These are phyloP conservation scores for Paramecium pentaurelia DNA, from an alignment of 73 alveolate species.

Conservation along the genomic window DNA sequence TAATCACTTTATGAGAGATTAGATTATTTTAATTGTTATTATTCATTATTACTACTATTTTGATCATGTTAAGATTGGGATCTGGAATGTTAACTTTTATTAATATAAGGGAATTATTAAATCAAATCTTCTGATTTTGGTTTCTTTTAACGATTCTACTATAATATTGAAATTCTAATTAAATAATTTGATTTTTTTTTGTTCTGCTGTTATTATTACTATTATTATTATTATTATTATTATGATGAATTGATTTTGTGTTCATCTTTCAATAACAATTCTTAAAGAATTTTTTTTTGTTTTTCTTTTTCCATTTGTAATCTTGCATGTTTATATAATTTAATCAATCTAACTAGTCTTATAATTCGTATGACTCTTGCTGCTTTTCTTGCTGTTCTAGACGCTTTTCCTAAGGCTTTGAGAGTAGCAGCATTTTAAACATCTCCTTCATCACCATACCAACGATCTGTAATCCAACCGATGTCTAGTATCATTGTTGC, in stretches of 20 bases:
- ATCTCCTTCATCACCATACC: conserved; percentile 48
- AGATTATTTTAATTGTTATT: background rate
- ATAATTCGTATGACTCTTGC: conserved; percentile 66
- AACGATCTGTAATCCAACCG: conserved; percentile 71
- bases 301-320: background rate
- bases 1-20: background rate
- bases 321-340: conserved; percentile 64
- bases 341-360: conserved; percentile 67
- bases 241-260: background rate
- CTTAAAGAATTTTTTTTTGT: background rate
- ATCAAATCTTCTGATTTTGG: background rate
- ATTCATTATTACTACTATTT: background rate
- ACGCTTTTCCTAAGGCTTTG: conserved; percentile 77
- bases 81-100: background rate
- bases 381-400: conserved; percentile 75
- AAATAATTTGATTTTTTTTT: background rate
- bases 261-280: background rate
- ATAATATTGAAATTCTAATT: background rate
- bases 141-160: background rate
- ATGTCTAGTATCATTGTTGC: conserved; percentile 73
- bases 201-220: background rate
- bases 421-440: conserved; percentile 71
- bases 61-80: background rate
- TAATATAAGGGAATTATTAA: background rate
- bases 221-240: background rate